Percentiles rank a stretch among this genome's conserved stretches.
Evolutionary conservation across 2,329 filamentous ascomycete genomes (phyloP).

Genomic region (Ophiostoma fasciatum): DNA sequence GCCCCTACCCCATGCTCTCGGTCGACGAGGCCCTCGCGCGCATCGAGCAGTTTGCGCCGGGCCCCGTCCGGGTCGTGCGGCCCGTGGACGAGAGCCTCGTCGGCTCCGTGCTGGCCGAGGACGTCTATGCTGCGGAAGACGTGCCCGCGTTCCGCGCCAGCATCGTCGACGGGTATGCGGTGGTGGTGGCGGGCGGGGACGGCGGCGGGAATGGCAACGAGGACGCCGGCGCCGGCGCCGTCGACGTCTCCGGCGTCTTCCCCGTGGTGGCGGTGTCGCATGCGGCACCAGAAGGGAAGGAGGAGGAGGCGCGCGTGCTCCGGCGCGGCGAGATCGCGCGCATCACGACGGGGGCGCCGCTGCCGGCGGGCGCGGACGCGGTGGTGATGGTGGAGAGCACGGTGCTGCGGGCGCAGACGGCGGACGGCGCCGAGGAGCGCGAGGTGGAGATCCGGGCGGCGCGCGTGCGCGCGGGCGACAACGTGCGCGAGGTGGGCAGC

Average conservation of each 20-base stretch:
- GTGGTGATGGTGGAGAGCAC: constrained; percentile 98
- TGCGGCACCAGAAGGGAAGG: constrained; percentile 57
- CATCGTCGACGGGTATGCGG: constrained; percentile 92
- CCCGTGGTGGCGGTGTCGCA: constrained; percentile 80
- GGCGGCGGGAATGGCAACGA: neutral
- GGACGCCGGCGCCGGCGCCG: constrained; percentile 23
- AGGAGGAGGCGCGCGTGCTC: constrained; percentile 41
- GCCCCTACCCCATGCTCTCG: constrained; percentile 82
- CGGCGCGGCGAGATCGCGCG: constrained; percentile 65
- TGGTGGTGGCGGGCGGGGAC: constrained; percentile 43
- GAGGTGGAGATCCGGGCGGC: constrained; percentile 76
- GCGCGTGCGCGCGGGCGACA: constrained; percentile 62
- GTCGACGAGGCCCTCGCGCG: constrained; percentile 66
- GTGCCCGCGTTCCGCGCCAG: constrained; percentile 91
- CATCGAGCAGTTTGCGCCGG: constrained; percentile 60
- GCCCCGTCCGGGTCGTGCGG: constrained; percentile 37
- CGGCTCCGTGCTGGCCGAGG: constrained; percentile 66
- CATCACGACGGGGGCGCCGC: constrained; percentile 86
- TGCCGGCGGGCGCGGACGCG: constrained; percentile 76
- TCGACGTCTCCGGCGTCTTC: constrained; percentile 61
- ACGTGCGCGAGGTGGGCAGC: constrained; percentile 81
- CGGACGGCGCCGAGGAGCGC: constrained; percentile 71
- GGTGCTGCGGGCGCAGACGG: constrained; percentile 55
- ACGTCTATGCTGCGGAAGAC: constrained; percentile 63
- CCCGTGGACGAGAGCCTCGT: constrained; percentile 53